phyloP scores from a whole-genome alignment of 805 yeast genomes.

The Isabelozyma gotoi region DNA sequence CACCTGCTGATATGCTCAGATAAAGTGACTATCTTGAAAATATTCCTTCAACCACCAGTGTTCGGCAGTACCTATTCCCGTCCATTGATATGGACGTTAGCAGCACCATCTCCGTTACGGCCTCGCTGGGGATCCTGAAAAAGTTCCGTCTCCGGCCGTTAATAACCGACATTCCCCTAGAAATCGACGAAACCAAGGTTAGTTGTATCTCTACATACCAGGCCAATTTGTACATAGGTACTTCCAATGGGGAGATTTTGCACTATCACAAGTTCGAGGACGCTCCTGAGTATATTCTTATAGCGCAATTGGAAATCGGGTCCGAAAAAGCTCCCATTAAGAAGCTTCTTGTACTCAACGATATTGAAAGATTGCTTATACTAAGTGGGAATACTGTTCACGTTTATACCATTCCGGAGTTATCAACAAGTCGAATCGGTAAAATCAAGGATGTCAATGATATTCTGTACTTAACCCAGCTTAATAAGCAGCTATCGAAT shows the following conservation, averaged over 20 bases:
- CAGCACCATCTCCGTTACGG: neutral
- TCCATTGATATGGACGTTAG: neutral
- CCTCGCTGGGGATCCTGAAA: neutral
- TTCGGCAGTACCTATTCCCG: neutral
- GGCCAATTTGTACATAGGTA: constrained; percentile 38
- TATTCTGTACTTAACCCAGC: constrained; percentile 19
- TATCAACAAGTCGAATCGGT: constrained; percentile 36
- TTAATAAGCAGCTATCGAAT: constrained; percentile 3
- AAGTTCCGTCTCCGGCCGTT: neutral
- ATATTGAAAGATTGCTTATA: constrained; percentile 23
- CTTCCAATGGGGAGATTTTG: constrained; percentile 32
- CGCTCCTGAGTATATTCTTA: constrained; percentile 31
- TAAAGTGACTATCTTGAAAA: neutral
- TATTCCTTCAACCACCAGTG: neutral
- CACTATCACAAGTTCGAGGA: constrained; percentile 42
- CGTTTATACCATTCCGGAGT: constrained; percentile 35
- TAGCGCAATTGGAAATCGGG: constrained; percentile 19
- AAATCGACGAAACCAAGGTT: constrained; percentile 3
- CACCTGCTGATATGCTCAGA: too few relatives aligned
- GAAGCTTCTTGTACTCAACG: constrained; percentile 25
- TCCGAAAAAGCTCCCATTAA: constrained; percentile 12
- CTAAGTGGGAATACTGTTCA: constrained; percentile 24
- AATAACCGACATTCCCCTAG: neutral
- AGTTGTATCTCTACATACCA: constrained; percentile 20
- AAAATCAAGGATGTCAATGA: constrained; percentile 35